Base-by-base conservation (phyloP, 78 protist species). In the Capsaspora owczarzaki region DNA sequence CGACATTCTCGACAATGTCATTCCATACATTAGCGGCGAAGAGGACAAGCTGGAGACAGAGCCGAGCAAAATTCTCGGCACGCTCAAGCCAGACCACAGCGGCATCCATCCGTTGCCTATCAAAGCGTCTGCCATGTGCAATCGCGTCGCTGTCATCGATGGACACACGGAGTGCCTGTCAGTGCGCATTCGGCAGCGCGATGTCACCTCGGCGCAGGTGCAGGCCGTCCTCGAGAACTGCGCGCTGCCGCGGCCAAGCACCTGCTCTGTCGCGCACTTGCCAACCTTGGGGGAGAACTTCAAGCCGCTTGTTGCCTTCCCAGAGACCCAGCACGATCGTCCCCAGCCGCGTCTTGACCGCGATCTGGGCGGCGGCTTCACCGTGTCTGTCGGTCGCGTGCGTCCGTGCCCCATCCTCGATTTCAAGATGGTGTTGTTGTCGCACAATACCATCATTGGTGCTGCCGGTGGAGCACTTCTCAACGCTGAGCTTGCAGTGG, bases 391-490 rank as follows among this genome's bases (percentile, higher is more conserved):
- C 51, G 93, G 93, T 4, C 78, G 93, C 19, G 78, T 89, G 8
- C 63, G 93, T 20, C 33, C 23, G 46, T 69, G 86, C 61, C 66
- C 74, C 46, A 37, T 82, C 35, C 74, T 89, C 46, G 90, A 89
- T 31, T 4, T 86, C 66, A 77, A 82, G 74, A 22, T 89, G 53
- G 77, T 82, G 12, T 49, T 89, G n/a, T 40, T 89, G 37, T 82
- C 85, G n/a, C 93, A 89, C 81, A 89, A 89, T 74, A 85, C 89
- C 1, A 81, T 89, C 49, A 63, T 89, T 0, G 93, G 93, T 44
- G 93, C 93, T 1, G 93, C 93, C 22, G 93, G 93, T 2, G 87
- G 90, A 3, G 87, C 93, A 46, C 72, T 89, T 31, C 83, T 86
- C 53, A 89, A 89, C 82, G 93, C 93, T 1, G 93, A 89, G 76